Conservation (phyloP, 768 basidiomycete species). For the Cystofilobasidium macerans region DNA sequence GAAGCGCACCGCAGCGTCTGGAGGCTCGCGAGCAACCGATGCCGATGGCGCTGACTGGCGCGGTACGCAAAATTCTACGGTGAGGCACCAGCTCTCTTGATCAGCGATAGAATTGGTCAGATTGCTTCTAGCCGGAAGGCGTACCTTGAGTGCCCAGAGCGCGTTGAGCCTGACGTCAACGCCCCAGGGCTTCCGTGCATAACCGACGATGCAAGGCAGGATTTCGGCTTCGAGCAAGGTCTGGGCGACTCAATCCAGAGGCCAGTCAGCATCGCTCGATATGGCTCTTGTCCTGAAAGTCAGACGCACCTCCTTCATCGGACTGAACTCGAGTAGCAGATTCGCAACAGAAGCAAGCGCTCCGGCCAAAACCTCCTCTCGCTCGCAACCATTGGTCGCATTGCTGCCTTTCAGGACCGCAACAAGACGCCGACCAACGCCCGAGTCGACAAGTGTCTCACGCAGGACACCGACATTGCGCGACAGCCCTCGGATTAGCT, state of each 20-base stretch:
- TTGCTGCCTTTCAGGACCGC: neutral
- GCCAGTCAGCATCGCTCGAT: neutral
- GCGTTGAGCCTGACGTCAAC: neutral
- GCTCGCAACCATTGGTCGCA: neutral
- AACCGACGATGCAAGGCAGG: neutral
- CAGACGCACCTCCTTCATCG: neutral
- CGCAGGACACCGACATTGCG: neutral
- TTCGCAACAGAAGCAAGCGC: neutral
- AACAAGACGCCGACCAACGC: neutral
- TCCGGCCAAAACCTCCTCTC: neutral
- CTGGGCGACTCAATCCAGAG: neutral
- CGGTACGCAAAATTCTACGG: conserved; percentile 1
- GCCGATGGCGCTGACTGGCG: neutral
- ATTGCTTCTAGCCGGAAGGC: neutral
- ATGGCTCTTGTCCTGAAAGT: neutral
- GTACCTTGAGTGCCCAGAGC: neutral
- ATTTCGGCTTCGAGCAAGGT: neutral
- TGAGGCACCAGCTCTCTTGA: neutral
- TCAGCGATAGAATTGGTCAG: neutral
- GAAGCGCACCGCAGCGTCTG: too few relatives aligned
- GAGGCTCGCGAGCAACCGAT: too few relatives aligned
- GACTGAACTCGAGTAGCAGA: neutral
- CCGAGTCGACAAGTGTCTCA: conserved; percentile 2
- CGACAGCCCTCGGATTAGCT: neutral
- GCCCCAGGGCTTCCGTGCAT: neutral